Conservation (phyloP, 768 basidiomycete species). For the Pilatotrama ljubarskyi region DNA sequence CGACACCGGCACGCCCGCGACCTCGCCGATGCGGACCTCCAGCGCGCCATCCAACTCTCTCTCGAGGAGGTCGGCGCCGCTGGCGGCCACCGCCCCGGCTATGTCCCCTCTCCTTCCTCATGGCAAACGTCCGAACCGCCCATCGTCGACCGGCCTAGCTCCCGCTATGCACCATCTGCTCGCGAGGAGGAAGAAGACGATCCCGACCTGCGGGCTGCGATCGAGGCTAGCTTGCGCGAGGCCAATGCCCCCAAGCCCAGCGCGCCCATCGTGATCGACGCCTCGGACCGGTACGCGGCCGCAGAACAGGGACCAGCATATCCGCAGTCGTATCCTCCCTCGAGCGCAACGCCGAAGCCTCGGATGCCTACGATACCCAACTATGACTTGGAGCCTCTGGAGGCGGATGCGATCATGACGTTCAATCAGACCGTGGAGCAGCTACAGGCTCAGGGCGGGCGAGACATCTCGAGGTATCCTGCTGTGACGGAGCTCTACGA, state of each 20-base stretch:
- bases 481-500: slow-evolving; percentile 84
- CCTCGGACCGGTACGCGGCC: slow-evolving; percentile 38
- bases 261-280: slow-evolving; percentile 65
- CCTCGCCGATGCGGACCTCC: slow-evolving; percentile 81
- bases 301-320: slow-evolving; percentile 34
- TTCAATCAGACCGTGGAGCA: slow-evolving; percentile 92
- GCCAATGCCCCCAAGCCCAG: slow-evolving; percentile 75
- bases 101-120: slow-evolving; percentile 64
- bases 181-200: slow-evolving; percentile 83
- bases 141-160: slow-evolving; percentile 53
- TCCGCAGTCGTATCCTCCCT: slow-evolving; percentile 48
- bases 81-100: slow-evolving; percentile 57
- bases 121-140: slow-evolving; percentile 75
- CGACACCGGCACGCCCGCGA: slow-evolving; percentile 61
- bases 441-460: slow-evolving; percentile 72
- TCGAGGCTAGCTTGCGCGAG: slow-evolving; percentile 93
- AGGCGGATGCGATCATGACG: slow-evolving; percentile 83
- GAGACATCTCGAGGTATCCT: slow-evolving; percentile 79
- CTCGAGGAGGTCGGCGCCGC: slow-evolving; percentile 70
- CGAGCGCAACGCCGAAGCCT: slow-evolving; percentile 39
- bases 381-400: slow-evolving; percentile 80
- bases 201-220: slow-evolving; percentile 88
- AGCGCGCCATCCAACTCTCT: slow-evolving; percentile 90
- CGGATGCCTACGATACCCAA: slow-evolving; percentile 59
- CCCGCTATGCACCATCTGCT: slow-evolving; percentile 36